Conservation (phyloP, 345 rosid genomes). For the Eucalyptus rudis region DNA sequence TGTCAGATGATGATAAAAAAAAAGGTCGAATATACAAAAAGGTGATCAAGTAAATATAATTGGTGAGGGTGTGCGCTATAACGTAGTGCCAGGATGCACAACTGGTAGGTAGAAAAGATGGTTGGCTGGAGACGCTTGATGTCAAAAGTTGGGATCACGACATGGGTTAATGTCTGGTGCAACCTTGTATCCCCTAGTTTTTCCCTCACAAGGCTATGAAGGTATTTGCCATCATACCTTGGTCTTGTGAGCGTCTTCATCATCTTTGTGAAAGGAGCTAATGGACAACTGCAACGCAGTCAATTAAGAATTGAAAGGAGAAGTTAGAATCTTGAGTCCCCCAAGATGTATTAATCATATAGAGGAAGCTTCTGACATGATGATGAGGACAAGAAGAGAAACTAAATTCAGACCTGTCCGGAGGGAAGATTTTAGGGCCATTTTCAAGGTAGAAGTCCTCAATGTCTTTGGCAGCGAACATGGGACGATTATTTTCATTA, state of each 20-base stretch:
- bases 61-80: background rate
- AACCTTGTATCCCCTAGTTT: background rate
- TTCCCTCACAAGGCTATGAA: background rate
- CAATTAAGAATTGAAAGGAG: background rate
- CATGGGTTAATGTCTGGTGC: background rate
- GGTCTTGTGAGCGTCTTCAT: background rate
- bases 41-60: background rate
- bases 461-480: background rate
- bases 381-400: background rate
- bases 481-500: background rate
- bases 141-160: background rate
- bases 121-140: background rate
- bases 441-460: background rate
- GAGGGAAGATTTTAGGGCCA: background rate
- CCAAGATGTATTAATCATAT: background rate
- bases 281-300: background rate
- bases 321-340: background rate
- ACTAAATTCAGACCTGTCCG: background rate
- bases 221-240: background rate
- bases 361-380: background rate
- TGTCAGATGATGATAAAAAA: background rate
- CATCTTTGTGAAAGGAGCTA: background rate
- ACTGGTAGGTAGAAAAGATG: background rate
- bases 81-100: background rate
- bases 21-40: background rate